Percentiles rank a stretch among this genome's conserved stretches.
Evolutionary conservation across 345 rosid species (phyloP).

Genomic region (Rhodamnia argentea): DNA sequence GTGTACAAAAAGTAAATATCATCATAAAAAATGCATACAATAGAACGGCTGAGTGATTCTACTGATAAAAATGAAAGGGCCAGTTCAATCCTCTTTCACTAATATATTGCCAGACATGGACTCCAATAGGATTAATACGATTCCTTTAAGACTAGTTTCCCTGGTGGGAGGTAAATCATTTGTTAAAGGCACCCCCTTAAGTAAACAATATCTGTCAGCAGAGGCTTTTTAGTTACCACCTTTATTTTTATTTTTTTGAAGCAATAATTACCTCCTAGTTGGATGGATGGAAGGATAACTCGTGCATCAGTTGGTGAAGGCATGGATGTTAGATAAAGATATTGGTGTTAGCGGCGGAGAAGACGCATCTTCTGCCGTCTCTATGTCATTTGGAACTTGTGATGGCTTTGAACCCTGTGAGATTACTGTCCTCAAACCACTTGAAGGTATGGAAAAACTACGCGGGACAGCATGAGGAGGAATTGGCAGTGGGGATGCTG

Average conservation of each 20-base stretch:
- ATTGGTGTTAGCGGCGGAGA: conserved; percentile 76
- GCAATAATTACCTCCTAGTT: conserved; percentile 1
- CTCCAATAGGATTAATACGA: not conserved
- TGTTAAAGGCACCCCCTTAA: not conserved
- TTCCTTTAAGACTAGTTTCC: not conserved
- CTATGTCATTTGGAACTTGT: conserved; percentile 24
- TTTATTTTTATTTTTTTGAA: too few relatives aligned
- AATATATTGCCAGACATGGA: not conserved
- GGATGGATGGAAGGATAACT: not conserved
- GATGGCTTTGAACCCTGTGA: conserved; percentile 21
- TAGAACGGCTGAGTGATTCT: not conserved
- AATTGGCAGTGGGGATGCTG: conserved; percentile 64
- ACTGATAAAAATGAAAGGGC: not conserved
- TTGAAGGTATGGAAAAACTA: conserved; percentile 83
- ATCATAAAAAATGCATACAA: not conserved
- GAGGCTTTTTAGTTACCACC: not conserved
- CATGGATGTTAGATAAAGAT: conserved; percentile 19
- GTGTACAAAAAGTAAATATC: not conserved
- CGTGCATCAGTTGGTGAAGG: not conserved
- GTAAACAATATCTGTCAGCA: not conserved
- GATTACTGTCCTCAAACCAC: conserved; percentile 36
- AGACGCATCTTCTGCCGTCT: conserved; percentile 22
- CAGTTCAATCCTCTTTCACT: not conserved
- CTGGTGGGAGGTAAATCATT: not conserved
- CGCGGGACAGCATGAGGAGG: conserved; percentile 64